These are phyloP conservation scores for Aspergillus nomiae DNA, from an alignment of 2,329 filamentous ascomycete species.

Conservation along the genomic window DNA sequence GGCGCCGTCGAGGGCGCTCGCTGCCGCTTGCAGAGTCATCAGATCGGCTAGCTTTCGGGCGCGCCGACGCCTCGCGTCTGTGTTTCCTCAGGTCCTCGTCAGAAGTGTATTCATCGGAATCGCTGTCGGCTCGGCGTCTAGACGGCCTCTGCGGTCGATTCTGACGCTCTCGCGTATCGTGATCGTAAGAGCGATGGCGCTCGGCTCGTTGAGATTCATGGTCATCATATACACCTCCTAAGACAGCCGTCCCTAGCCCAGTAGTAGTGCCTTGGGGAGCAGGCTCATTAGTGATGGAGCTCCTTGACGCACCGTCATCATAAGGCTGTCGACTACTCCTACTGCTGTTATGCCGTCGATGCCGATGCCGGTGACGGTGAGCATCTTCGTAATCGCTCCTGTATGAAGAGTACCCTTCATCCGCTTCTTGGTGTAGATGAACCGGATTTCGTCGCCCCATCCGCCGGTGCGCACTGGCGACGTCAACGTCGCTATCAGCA, in stretches of 20 bases:
- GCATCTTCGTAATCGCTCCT: constrained; percentile 49
- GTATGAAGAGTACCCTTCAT: constrained; percentile 45
- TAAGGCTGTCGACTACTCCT: constrained; percentile 17
- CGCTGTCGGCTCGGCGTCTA: constrained; percentile 25
- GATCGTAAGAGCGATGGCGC: constrained; percentile 20
- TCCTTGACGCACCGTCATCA: constrained; percentile 26
- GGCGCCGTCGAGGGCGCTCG: constrained; percentile 22
- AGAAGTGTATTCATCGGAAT: constrained; percentile 32
- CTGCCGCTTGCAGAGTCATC: constrained; percentile 28
- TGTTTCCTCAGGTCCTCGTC: constrained; percentile 38
- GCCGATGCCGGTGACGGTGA: constrained; percentile 41
- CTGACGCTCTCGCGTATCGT: constrained; percentile 18
- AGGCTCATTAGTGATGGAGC: constrained; percentile 15
- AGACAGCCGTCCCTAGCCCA: constrained; percentile 39
- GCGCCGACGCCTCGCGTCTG: constrained; percentile 30
- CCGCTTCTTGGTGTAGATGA: constrained; percentile 51
- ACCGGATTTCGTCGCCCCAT: constrained; percentile 48
- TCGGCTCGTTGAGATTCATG: constrained; percentile 29
- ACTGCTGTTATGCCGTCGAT: constrained; percentile 25
- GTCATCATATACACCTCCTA: constrained; percentile 40
- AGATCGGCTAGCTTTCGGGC: constrained; percentile 27
- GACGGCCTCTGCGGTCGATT: constrained; percentile 29
- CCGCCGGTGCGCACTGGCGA: constrained; percentile 35
- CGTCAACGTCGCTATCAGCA: constrained; percentile 37
- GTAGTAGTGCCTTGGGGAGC: constrained; percentile 20